Conservation (phyloP, 768 basidiomycete species). For the Hygrocybe punicea region DNA sequence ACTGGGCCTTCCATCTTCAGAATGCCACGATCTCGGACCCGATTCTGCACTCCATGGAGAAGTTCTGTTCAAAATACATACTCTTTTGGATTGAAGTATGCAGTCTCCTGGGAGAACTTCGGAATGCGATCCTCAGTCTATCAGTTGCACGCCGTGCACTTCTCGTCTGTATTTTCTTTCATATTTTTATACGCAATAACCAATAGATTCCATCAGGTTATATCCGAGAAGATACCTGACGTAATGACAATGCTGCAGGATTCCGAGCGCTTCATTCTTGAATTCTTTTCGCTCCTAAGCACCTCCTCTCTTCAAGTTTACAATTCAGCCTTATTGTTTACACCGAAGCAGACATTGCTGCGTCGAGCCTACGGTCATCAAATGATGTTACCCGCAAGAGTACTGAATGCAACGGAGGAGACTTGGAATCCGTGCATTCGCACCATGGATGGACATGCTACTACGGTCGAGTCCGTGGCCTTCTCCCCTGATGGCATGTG, state of each 20-base stretch:
- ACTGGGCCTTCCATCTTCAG: constrained; percentile 5
- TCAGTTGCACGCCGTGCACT: neutral
- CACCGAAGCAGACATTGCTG: neutral
- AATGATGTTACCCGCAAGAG: neutral
- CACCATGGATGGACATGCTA: constrained; percentile 4
- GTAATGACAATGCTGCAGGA: neutral
- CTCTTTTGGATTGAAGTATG: constrained; percentile 10
- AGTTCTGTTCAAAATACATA: constrained; percentile 1
- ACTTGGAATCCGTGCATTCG: neutral
- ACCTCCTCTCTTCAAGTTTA: neutral
- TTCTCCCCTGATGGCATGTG: constrained; percentile 27
- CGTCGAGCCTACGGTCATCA: neutral
- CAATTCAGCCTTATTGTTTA: constrained; percentile 1
- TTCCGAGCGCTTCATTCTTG: neutral
- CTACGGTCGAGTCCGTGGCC: constrained; percentile 18
- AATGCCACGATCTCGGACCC: constrained; percentile 2
- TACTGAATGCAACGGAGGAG: neutral
- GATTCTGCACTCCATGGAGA: neutral
- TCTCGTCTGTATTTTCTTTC: neutral
- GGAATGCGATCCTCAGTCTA: neutral
- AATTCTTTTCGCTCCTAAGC: neutral
- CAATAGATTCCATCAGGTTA: neutral
- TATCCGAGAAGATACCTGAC: neutral
- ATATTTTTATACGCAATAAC: neutral
- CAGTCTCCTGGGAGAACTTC: constrained; percentile 6